Evolutionary conservation across 176 grass and related monocot genomes (phyloP).

Genomic region (Lolium perenne): DNA sequence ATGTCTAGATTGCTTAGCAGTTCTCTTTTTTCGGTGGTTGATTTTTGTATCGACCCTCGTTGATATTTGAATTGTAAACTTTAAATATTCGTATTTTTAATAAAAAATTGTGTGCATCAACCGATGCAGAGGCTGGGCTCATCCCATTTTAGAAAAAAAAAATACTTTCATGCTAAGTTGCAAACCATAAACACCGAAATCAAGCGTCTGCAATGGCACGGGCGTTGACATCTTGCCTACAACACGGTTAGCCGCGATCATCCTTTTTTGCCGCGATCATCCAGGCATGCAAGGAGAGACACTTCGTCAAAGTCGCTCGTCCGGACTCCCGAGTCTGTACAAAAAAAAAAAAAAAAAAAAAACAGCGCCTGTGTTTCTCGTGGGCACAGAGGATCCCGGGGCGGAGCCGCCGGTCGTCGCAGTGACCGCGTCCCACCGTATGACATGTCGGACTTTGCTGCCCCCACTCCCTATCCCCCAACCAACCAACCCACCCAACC

Average conservation of each 20-base stretch:
- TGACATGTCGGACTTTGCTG: slow-evolving; percentile 43
- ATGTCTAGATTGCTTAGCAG: no score
- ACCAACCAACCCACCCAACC: slow-evolving; percentile 15
- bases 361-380: not conserved
- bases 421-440: slow-evolving; percentile 43
- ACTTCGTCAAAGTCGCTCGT: not conserved
- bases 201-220: not conserved
- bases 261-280: no score
- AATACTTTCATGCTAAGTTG: no score
- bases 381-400: slow-evolving; percentile 44
- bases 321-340: no score
- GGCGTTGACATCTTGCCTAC: not conserved
- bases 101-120: no score
- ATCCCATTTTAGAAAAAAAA: no score
- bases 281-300: not conserved
- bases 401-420: slow-evolving; percentile 36
- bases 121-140: no score
- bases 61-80: no score
- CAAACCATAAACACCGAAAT: no score
- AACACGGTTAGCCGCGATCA: not conserved
- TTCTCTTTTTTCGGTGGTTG: no score
- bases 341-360: not conserved
- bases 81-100: no score
- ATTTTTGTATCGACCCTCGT: no score
- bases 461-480: slow-evolving; percentile 39